A percentile compares a stretch with the other conserved stretches of the same genome.
These are phyloP conservation scores for Fagus sylvatica DNA, from an alignment of 306 rosid genomes.

Conservation along the genomic window DNA sequence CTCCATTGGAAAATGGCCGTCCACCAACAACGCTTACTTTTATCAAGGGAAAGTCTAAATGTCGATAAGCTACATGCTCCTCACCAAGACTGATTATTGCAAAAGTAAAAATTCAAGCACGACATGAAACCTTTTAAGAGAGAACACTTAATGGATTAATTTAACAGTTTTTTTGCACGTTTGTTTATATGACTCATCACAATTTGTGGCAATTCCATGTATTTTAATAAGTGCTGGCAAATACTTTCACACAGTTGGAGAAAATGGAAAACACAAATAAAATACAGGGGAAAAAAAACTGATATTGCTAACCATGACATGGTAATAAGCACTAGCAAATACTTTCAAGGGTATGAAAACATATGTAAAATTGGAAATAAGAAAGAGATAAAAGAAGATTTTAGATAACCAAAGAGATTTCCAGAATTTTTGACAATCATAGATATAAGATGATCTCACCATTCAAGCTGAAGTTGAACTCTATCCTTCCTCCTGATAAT, in stretches of 20 bases:
- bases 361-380: not conserved
- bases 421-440: constrained; percentile 26
- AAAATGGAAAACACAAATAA: not conserved
- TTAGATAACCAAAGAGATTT: not conserved
- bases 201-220: not conserved
- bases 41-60: constrained; percentile 64
- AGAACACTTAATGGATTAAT: not conserved
- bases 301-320: not conserved
- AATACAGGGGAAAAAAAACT: not conserved
- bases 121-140: constrained; percentile 20
- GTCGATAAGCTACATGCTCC: constrained; percentile 72
- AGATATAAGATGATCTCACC: constrained; percentile 56
- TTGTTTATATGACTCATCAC: not conserved
- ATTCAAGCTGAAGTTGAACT: constrained; percentile 91
- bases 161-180: no score
- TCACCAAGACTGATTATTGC: constrained; percentile 72
- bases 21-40: constrained; percentile 89
- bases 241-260: not conserved
- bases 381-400: not conserved
- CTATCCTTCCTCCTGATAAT: constrained; percentile 71
- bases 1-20: constrained; percentile 87
- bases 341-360: not conserved
- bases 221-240: not conserved
- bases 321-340: not conserved
- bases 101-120: constrained; percentile 20